These are phyloP conservation scores for Mycena chlorophos DNA, from an alignment of 768 basidiomycete species.

Conservation along the genomic window DNA sequence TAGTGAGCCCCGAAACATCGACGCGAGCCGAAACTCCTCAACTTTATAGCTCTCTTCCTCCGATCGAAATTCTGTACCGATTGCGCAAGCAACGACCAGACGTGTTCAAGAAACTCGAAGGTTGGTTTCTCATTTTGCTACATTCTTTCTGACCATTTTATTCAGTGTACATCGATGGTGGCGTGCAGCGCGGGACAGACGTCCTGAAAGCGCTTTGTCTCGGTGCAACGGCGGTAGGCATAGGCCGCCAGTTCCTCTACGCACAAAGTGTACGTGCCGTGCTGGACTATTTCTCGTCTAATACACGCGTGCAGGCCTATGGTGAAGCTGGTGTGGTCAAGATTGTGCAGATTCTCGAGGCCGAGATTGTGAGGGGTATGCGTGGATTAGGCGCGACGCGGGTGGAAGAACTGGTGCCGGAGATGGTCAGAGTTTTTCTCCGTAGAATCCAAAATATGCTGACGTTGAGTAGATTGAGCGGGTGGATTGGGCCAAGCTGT, in stretches of 20 bases:
- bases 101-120: slow-evolving; percentile 71
- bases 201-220: slow-evolving; percentile 88
- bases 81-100: slow-evolving; percentile 74
- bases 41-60: slow-evolving; percentile 61
- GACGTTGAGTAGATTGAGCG: slow-evolving; percentile 52
- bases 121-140: slow-evolving; percentile 30
- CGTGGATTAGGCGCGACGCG: slow-evolving; percentile 67
- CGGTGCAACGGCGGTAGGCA: slow-evolving; percentile 82
- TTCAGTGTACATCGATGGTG: slow-evolving; percentile 87
- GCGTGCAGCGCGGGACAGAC: slow-evolving; percentile 77
- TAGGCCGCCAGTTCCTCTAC: slow-evolving; percentile 85
- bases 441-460: background rate
- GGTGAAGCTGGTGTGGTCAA: slow-evolving; percentile 71
- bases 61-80: slow-evolving; percentile 75
- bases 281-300: background rate
- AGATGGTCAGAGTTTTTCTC: slow-evolving; percentile 54
- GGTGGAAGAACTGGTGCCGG: slow-evolving; percentile 66
- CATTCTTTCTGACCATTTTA: slow-evolving; percentile 10
- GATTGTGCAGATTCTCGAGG: slow-evolving; percentile 64
- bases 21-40: background rate
- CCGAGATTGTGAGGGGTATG: slow-evolving; percentile 80
- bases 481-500: slow-evolving; percentile 62
- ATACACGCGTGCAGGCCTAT: slow-evolving; percentile 54
- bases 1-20: slow-evolving; percentile 56
- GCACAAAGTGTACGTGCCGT: slow-evolving; percentile 67